Evolutionary conservation across 2,329 filamentous ascomycete species (phyloP).

Genomic region (Ascocoryne sarcoides): DNA sequence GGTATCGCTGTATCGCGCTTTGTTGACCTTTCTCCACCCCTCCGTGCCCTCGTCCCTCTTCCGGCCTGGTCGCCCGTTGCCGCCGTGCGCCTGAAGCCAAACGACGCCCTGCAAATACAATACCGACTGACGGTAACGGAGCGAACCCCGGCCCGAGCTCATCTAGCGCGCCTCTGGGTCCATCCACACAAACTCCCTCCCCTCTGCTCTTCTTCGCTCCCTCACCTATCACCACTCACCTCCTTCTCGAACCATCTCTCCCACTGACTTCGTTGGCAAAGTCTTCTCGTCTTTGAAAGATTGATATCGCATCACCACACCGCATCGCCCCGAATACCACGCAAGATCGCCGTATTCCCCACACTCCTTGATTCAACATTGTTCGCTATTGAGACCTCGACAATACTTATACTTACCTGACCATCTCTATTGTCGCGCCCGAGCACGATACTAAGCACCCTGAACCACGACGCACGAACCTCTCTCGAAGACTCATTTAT

Average conservation of each 20-base stretch:
- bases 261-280: conserved; percentile 2
- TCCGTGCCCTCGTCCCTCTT: no score
- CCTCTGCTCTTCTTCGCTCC: not conserved
- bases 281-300: conserved; percentile 3
- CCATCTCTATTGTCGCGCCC: not conserved
- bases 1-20: no score
- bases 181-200: not conserved
- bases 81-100: no score
- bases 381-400: not conserved
- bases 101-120: no score
- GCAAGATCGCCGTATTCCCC: not conserved
- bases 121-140: no score
- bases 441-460: not conserved
- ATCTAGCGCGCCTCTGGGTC: no score
- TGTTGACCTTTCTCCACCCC: no score
- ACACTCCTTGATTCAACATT: conserved; percentile 1
- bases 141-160: not conserved
- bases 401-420: not conserved
- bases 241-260: not conserved
- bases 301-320: not conserved
- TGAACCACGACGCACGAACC: conserved; percentile 1
- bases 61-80: no score
- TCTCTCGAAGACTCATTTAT: not conserved
- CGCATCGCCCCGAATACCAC: conserved; percentile 1
- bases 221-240: not conserved